Evolutionary conservation across 179 eudicot genomes (phyloP).

Genomic region (Spinacia oleracea): DNA sequence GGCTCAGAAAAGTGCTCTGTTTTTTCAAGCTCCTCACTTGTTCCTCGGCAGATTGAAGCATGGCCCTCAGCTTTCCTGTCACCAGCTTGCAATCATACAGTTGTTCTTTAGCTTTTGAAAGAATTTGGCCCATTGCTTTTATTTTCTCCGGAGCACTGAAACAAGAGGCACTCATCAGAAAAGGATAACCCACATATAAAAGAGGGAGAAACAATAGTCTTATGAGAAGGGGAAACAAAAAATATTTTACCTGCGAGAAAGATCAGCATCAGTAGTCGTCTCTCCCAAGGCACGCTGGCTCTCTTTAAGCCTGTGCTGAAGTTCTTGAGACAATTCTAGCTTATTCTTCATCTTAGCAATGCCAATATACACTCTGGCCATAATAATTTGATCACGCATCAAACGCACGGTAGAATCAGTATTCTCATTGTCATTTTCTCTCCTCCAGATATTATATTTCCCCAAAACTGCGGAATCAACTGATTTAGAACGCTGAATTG

Average conservation of each 20-base stretch:
- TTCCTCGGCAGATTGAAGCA: conserved; percentile 93
- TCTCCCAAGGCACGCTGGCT: conserved; percentile 87
- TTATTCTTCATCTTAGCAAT: conserved; percentile 70
- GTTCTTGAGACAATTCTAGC: conserved; percentile 59
- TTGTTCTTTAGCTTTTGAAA: conserved; percentile 70
- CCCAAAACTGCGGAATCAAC: conserved; percentile 90
- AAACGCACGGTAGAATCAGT: conserved; percentile 74
- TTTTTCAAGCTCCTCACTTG: conserved; percentile 80
- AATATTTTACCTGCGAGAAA: conserved; percentile 57
- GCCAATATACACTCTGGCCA: conserved; percentile 82
- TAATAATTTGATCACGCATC: conserved; percentile 86
- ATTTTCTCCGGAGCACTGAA: conserved; percentile 68
- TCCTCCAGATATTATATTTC: conserved; percentile 90
- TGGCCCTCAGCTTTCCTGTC: conserved; percentile 77
- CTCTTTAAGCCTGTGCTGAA: conserved; percentile 70
- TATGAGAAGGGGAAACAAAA: background rate
- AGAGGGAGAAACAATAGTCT: background rate
- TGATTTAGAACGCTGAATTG: conserved; percentile 78
- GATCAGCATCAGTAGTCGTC: conserved; percentile 62
- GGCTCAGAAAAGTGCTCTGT: conserved; percentile 88
- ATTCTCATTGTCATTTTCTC: conserved; percentile 80
- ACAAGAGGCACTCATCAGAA: background rate
- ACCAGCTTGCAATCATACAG: conserved; percentile 75
- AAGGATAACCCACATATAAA: background rate
- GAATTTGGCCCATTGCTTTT: conserved; percentile 72